phyloP scores from a whole-genome alignment of 2,329 filamentous ascomycete genomes.

The Colletotrichum limetticola region DNA sequence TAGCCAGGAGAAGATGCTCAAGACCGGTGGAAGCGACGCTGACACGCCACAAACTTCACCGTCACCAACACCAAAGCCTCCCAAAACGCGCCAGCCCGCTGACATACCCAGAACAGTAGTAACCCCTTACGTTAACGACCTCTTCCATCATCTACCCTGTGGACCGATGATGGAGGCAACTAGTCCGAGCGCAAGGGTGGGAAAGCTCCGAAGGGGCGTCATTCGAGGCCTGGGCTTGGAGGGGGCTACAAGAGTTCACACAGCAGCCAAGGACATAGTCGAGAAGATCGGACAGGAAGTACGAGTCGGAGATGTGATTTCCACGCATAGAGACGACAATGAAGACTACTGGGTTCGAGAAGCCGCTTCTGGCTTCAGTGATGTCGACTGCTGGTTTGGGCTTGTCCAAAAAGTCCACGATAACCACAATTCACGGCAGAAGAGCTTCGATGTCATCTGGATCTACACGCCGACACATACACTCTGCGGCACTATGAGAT shows the following conservation, averaged over 20 bases:
- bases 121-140: slow-evolving; percentile 73
- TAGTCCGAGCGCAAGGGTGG: slow-evolving; percentile 40
- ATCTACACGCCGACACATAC: slow-evolving; percentile 79
- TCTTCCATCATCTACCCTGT: slow-evolving; percentile 73
- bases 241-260: slow-evolving; percentile 38
- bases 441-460: slow-evolving; percentile 75
- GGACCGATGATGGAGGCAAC: slow-evolving; percentile 58
- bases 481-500: slow-evolving; percentile 73
- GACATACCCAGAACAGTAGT: slow-evolving; percentile 66
- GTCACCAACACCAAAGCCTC: background rate
- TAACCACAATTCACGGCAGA: slow-evolving; percentile 43
- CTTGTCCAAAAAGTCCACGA: slow-evolving; percentile 70
- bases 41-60: background rate
- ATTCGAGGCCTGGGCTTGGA: slow-evolving; percentile 43
- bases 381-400: slow-evolving; percentile 73
- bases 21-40: slow-evolving; percentile 6
- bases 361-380: slow-evolving; percentile 51
- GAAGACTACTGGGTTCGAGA: slow-evolving; percentile 68
- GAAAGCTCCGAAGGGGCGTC: slow-evolving; percentile 43
- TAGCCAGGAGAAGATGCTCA: slow-evolving; percentile 31
- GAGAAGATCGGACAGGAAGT: background rate
- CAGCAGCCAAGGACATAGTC: slow-evolving; percentile 34
- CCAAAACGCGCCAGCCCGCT: background rate
- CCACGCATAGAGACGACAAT: slow-evolving; percentile 54
- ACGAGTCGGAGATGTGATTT: slow-evolving; percentile 46